Percentiles rank a stretch among this genome's conserved stretches.
phyloP scores from a whole-genome alignment of 306 rosid species.

The Ziziphus jujuba region DNA sequence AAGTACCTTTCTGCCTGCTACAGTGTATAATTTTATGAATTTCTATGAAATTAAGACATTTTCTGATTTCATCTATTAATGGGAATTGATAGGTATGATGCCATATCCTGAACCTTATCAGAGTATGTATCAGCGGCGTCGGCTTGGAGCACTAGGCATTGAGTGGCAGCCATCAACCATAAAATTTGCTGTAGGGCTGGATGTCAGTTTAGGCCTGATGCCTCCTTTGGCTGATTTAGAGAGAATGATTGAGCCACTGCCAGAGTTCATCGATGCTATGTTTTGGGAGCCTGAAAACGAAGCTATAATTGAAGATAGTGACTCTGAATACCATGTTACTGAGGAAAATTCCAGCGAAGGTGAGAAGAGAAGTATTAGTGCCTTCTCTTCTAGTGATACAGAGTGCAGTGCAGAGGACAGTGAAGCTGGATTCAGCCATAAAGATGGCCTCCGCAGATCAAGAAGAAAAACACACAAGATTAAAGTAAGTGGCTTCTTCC shows the following conservation, averaged over 20 bases:
- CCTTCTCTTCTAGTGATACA: slow-evolving; percentile 56
- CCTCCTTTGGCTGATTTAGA: slow-evolving; percentile 88
- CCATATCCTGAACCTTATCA: slow-evolving; percentile 94
- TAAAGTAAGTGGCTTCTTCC: slow-evolving; percentile 31
- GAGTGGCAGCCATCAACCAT: slow-evolving; percentile 82
- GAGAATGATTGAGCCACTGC: slow-evolving; percentile 68
- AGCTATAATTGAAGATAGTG: slow-evolving; percentile 62
- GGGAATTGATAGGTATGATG: slow-evolving; percentile 60
- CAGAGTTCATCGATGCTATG: slow-evolving; percentile 72
- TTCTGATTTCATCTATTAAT: slow-evolving; percentile 29
- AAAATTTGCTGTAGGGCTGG: slow-evolving; percentile 64
- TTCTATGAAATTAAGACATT: slow-evolving; percentile 8
- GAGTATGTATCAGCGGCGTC: slow-evolving; percentile 73
- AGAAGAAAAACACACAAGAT: slow-evolving; percentile 62
- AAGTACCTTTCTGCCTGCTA: slow-evolving; percentile 49
- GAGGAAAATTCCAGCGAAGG: slow-evolving; percentile 73
- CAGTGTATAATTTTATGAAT: slow-evolving; percentile 10
- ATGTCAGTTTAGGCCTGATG: slow-evolving; percentile 54
- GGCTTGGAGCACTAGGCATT: slow-evolving; percentile 82
- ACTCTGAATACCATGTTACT: slow-evolving; percentile 74
- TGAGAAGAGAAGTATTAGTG: slow-evolving; percentile 52
- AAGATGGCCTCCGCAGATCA: slow-evolving; percentile 72
- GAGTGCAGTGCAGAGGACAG: slow-evolving; percentile 57
- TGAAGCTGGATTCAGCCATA: slow-evolving; percentile 36
- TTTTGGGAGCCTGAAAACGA: slow-evolving; percentile 85